These are phyloP conservation scores for Hydnum rufescens DNA, from an alignment of 768 basidiomycete genomes.

Conservation along the genomic window DNA sequence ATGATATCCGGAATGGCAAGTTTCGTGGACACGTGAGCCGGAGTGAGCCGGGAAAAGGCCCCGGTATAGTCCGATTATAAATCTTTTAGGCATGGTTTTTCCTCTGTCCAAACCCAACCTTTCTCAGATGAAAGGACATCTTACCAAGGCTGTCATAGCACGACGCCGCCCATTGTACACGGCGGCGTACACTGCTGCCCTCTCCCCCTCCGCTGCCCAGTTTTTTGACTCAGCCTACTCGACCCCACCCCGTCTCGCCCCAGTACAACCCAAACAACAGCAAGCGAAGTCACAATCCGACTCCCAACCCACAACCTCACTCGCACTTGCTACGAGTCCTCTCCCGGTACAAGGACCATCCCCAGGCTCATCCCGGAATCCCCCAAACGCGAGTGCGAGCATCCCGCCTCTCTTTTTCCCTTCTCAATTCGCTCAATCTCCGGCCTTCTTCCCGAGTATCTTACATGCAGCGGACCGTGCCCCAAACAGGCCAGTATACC, in stretches of 20 bases:
- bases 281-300: not conserved
- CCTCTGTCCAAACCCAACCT: too few species aligned
- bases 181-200: not conserved
- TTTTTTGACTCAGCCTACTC: not conserved
- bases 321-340: not conserved
- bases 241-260: not conserved
- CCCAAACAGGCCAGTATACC: constrained; percentile 15
- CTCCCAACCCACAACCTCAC: not conserved
- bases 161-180: not conserved
- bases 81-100: too few species aligned
- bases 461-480: not conserved
- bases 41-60: too few species aligned
- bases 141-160: not conserved
- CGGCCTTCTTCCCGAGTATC: not conserved
- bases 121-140: not conserved
- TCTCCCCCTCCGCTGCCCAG: not conserved
- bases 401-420: constrained; percentile 1
- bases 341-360: not conserved
- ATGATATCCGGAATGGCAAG: too few species aligned
- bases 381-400: not conserved
- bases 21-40: too few species aligned
- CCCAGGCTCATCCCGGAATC: not conserved
- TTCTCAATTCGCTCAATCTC: not conserved
- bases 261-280: not conserved
- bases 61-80: too few species aligned